A percentile compares a stretch with the other conserved stretches of the same genome.
phyloP scores from a whole-genome alignment of 2,329 filamentous ascomycete genomes.

The Chaetomiaceae sp. region DNA sequence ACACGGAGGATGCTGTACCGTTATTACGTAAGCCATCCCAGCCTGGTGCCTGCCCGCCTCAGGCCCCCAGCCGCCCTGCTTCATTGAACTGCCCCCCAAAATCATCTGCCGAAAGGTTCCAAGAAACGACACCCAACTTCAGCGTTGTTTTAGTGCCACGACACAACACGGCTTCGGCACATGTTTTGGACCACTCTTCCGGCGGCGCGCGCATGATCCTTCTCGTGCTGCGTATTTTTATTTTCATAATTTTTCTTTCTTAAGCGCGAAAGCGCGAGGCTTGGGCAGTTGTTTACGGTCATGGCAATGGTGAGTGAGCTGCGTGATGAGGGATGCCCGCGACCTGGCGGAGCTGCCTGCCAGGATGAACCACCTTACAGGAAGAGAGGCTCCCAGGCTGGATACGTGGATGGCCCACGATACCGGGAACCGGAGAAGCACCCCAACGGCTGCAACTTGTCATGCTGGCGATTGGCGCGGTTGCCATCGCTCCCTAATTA shows the following conservation, averaged over 20 bases:
- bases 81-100: no score
- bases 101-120: conserved; percentile 20
- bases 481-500: neutral
- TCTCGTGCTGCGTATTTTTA: neutral
- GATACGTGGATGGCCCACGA: no score
- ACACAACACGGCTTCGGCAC: conserved; percentile 13
- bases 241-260: no score
- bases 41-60: no score
- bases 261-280: conserved; percentile 1
- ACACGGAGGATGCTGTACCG: no score
- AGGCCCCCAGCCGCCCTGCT: no score
- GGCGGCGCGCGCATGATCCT: neutral
- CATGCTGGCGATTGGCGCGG: neutral
- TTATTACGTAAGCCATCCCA: no score
- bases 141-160: conserved; percentile 8
- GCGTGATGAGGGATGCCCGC: neutral
- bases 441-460: no score
- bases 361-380: no score
- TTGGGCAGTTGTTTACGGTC: neutral
- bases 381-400: no score
- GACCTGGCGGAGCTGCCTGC: no score
- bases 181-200: conserved; percentile 9
- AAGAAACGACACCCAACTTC: conserved; percentile 7
- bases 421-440: no score
- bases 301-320: neutral